These are phyloP conservation scores for Juglanconis oblonga DNA, from an alignment of 2,329 filamentous ascomycete genomes.

Conservation along the genomic window DNA sequence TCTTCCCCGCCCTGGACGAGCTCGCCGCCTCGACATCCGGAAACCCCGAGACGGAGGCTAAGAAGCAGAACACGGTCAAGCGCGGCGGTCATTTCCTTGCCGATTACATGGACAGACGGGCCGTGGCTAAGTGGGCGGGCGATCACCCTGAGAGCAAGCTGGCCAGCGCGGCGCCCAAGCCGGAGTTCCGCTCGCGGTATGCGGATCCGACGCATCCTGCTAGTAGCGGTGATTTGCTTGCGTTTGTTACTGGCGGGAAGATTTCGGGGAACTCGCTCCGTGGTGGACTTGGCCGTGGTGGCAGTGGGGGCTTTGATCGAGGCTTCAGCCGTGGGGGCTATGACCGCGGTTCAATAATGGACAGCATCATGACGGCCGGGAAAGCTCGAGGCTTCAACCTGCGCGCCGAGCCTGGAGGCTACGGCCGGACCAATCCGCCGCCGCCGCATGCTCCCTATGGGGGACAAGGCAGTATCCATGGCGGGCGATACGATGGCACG, in stretches of 20 bases:
- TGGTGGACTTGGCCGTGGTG: not conserved
- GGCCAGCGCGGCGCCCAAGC: slow-evolving; percentile 22
- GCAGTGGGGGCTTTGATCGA: not conserved
- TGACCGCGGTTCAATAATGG: not conserved
- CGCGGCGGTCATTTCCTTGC: slow-evolving; percentile 22
- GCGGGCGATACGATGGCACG: not conserved
- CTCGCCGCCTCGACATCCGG: slow-evolving; percentile 15
- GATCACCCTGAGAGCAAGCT: slow-evolving; percentile 17
- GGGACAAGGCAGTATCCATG: not conserved
- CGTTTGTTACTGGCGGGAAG: slow-evolving; percentile 24
- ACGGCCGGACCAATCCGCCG: not conserved
- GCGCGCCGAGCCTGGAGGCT: not conserved
- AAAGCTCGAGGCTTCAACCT: not conserved
- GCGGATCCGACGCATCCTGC: slow-evolving; percentile 27
- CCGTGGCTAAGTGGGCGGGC: slow-evolving; percentile 22
- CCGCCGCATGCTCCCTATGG: not conserved
- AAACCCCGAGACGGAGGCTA: slow-evolving; percentile 17
- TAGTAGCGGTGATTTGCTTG: slow-evolving; percentile 24
- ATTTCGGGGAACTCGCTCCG: not conserved
- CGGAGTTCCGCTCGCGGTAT: slow-evolving; percentile 26
- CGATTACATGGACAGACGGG: slow-evolving; percentile 21
- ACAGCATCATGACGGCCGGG: not conserved
- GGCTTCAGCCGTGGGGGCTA: not conserved
- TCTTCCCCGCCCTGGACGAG: slow-evolving; percentile 43
- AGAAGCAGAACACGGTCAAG: slow-evolving; percentile 21